phyloP scores from a whole-genome alignment of 129 eudicot genomes.

The Flaveria linearis region DNA sequence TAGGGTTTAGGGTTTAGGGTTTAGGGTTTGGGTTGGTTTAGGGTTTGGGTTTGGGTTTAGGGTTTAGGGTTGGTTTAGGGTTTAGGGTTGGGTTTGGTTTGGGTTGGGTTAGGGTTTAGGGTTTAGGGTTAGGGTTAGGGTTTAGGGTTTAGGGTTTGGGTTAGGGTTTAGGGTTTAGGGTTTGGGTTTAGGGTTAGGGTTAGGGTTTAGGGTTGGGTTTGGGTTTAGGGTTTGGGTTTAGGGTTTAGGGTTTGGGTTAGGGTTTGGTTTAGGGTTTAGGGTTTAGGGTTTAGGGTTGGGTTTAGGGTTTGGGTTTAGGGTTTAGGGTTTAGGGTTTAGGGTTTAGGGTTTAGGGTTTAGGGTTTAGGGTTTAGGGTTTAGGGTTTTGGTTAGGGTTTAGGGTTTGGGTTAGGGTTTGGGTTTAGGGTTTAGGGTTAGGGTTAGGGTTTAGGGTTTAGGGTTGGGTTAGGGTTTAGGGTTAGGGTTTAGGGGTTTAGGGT shows the following conservation, averaged over 20 bases:
- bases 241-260: neutral
- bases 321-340: conserved; percentile 17
- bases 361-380: conserved; percentile 16
- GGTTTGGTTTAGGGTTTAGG: neutral
- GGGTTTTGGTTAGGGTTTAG: neutral
- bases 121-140: too few relatives aligned
- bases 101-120: too few relatives aligned
- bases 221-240: conserved; percentile 6
- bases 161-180: conserved; percentile 6
- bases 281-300: conserved; percentile 11
- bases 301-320: conserved; percentile 20
- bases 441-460: too few relatives aligned
- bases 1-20: conserved; percentile 22
- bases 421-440: conserved; percentile 17
- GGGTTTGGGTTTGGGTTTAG: conserved; percentile 18
- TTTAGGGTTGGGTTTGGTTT: conserved; percentile 7
- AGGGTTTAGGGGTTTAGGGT: conserved; percentile 3
- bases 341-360: conserved; percentile 24
- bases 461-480: conserved; percentile 14
- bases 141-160: conserved; percentile 14
- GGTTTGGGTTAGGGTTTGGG: conserved; percentile 20
- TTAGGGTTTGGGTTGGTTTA: conserved; percentile 15
- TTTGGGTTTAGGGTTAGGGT: conserved; percentile 1
- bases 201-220: too few relatives aligned
- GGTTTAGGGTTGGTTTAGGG: conserved; percentile 1